Evolutionary conservation across 2,329 filamentous ascomycete species (phyloP).

Genomic region (Colletotrichum neosansevieriae): DNA sequence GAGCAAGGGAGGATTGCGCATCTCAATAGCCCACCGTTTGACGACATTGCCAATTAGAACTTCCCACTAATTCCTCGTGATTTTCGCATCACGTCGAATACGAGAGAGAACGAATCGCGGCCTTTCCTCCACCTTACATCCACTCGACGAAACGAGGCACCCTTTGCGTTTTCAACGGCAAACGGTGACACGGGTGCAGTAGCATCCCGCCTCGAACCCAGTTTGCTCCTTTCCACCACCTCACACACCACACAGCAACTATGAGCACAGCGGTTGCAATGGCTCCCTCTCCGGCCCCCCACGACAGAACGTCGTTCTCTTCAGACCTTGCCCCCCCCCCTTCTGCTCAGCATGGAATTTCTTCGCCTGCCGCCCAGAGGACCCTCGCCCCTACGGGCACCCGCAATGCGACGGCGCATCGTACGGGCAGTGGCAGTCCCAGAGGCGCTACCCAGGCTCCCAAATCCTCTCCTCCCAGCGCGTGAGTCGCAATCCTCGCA

Average conservation of each 20-base stretch:
- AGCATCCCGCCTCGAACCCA: slow-evolving; percentile 25
- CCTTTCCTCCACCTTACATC: slow-evolving; percentile 1
- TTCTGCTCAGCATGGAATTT: slow-evolving; percentile 45
- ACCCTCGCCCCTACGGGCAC: slow-evolving; percentile 54
- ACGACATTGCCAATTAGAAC: slow-evolving; percentile 30
- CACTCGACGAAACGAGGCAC: slow-evolving; percentile 7
- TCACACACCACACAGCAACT: slow-evolving; percentile 47
- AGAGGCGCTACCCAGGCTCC: slow-evolving; percentile 53
- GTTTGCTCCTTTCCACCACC: background rate
- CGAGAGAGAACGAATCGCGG: background rate
- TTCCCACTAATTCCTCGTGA: slow-evolving; percentile 2
- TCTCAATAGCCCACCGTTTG: slow-evolving; percentile 28
- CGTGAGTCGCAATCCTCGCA: slow-evolving; percentile 58
- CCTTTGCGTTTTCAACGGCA: slow-evolving; percentile 21
- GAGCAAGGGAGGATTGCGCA: slow-evolving; percentile 38
- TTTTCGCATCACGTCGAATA: slow-evolving; percentile 2
- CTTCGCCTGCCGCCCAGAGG: slow-evolving; percentile 61
- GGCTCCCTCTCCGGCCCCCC: slow-evolving; percentile 76
- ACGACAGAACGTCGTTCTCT: slow-evolving; percentile 71
- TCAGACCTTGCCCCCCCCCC: slow-evolving; percentile 59
- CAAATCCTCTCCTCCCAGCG: slow-evolving; percentile 70
- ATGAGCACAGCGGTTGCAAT: slow-evolving; percentile 78
- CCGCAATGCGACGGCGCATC: slow-evolving; percentile 59
- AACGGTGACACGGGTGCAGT: slow-evolving; percentile 22
- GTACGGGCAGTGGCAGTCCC: slow-evolving; percentile 68